Evolutionary conservation across 371 early-diverging fungal species (phyloP).

Genomic region (Nematocida minor): DNA sequence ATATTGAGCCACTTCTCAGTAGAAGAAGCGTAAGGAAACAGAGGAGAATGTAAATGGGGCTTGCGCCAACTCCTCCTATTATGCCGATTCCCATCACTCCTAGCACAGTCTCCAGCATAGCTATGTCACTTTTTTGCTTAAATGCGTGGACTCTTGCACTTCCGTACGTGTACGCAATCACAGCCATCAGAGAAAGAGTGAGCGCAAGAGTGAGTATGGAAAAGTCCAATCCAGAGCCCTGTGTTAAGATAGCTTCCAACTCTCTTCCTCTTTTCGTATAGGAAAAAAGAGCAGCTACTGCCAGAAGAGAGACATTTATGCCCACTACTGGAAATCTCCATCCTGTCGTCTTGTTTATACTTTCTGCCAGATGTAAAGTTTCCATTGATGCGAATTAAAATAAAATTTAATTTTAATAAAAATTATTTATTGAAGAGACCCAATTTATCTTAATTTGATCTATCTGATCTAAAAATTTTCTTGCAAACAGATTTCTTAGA

Average conservation of each 20-base stretch:
- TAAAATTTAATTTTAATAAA: slow-evolving; percentile 20
- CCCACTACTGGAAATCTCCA: background rate
- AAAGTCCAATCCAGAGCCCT: background rate
- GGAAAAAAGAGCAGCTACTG: background rate
- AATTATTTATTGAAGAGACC: too few relatives aligned
- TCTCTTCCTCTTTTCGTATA: background rate
- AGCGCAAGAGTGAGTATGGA: background rate
- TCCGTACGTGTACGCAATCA: background rate
- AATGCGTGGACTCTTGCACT: background rate
- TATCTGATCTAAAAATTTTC: too few relatives aligned
- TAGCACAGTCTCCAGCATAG: background rate
- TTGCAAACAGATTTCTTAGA: too few relatives aligned
- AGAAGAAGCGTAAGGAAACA: background rate
- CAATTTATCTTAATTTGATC: too few relatives aligned
- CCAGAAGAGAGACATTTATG: background rate
- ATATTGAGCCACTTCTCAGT: background rate
- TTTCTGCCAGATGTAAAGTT: background rate
- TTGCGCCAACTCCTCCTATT: background rate
- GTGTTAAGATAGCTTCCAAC: background rate
- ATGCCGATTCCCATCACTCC: background rate
- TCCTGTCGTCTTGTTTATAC: background rate
- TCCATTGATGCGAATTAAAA: slow-evolving; percentile 11
- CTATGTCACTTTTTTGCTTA: background rate
- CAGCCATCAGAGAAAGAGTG: background rate
- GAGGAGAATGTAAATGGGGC: background rate